Evolutionary conservation across 495 filamentous ascomycete species (phyloP).

Genomic region (Lindgomyces ingoldianus): DNA sequence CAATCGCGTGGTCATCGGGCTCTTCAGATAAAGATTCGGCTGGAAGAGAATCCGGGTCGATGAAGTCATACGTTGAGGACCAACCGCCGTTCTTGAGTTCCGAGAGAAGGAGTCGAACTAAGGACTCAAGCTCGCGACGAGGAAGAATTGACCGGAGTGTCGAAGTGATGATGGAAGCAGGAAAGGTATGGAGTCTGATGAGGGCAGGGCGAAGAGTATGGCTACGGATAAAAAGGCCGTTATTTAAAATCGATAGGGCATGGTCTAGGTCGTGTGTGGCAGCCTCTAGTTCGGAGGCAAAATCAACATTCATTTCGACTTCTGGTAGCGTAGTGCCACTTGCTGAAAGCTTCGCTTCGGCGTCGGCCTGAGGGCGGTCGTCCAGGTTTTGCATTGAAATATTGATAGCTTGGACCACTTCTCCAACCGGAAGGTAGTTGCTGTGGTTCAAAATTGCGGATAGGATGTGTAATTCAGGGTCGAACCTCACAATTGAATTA

Average conservation of each 20-base stretch:
- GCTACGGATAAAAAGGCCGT: constrained; percentile 38
- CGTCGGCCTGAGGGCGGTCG: constrained; percentile 9
- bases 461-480: constrained; percentile 43
- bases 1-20: constrained; percentile 48
- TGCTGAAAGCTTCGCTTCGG: constrained; percentile 17
- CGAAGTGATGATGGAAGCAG: constrained; percentile 56
- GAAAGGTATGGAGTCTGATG: constrained; percentile 65
- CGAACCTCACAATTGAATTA: constrained; percentile 41
- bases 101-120: constrained; percentile 71
- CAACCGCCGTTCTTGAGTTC: constrained; percentile 66
- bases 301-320: constrained; percentile 33
- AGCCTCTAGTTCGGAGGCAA: constrained; percentile 37
- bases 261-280: constrained; percentile 42
- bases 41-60: constrained; percentile 49
- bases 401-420: constrained; percentile 48
- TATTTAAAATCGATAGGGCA: constrained; percentile 41
- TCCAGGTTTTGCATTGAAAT: constrained; percentile 44
- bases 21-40: constrained; percentile 51
- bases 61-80: constrained; percentile 63
- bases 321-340: constrained; percentile 28
- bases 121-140: constrained; percentile 65
- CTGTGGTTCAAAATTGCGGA: constrained; percentile 38
- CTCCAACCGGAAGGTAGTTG: constrained; percentile 43
- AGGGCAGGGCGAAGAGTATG: constrained; percentile 49
- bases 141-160: constrained; percentile 66